Conservation (phyloP, 306 rosid species). For the Luffa acutangula region DNA sequence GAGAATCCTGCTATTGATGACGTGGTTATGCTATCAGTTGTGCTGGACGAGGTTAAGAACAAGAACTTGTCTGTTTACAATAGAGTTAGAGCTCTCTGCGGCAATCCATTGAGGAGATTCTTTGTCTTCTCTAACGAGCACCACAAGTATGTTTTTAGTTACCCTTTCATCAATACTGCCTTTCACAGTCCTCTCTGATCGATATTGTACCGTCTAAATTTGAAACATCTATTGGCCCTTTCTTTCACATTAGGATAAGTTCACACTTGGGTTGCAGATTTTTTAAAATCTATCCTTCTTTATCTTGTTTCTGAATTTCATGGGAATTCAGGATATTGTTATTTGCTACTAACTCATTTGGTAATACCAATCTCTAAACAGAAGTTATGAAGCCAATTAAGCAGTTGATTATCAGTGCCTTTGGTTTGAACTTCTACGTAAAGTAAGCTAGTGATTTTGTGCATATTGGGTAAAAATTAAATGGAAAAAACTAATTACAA, state of each 20-base stretch:
- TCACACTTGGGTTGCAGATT: not conserved
- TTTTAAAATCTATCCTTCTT: not conserved
- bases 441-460: not conserved
- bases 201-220: not conserved
- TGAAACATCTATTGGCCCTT: not conserved
- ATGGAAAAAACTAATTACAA: not conserved
- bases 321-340: not conserved
- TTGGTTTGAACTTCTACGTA: not conserved
- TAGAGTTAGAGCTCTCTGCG: constrained; percentile 61
- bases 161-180: not conserved
- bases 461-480: not conserved
- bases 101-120: constrained; percentile 51
- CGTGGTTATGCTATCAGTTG: constrained; percentile 74
- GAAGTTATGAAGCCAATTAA: not conserved
- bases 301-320: not conserved
- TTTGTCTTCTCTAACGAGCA: constrained; percentile 84
- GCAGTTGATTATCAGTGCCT: not conserved
- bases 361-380: not conserved
- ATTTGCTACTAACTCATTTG: not conserved
- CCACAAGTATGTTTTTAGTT: constrained; percentile 44
- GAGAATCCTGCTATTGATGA: constrained; percentile 80
- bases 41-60: constrained; percentile 84
- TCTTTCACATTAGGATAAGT: not conserved
- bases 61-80: constrained; percentile 66
- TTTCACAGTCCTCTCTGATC: not conserved